Conservation (phyloP, 2,329 filamentous ascomycete genomes). For the Talaromyces sp. region DNA sequence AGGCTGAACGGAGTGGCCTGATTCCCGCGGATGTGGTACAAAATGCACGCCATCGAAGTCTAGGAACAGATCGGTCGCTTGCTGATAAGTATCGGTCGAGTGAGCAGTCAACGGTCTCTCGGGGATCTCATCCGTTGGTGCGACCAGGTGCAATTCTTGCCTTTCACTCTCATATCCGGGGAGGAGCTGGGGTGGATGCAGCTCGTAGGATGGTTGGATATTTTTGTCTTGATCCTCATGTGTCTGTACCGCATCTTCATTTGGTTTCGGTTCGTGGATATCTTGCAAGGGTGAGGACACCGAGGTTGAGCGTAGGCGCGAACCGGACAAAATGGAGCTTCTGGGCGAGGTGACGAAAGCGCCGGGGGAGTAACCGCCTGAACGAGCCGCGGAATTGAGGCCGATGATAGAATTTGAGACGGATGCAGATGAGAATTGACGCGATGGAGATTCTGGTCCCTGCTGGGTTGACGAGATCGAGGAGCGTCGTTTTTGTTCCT, state of each 20-base stretch:
- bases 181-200: not conserved
- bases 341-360: slow-evolving; percentile 36
- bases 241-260: slow-evolving; percentile 16
- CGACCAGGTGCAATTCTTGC: not conserved
- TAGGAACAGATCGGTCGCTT: slow-evolving; percentile 39
- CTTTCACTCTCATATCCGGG: not conserved
- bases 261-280: slow-evolving; percentile 36
- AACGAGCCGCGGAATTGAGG: slow-evolving; percentile 30
- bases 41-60: slow-evolving; percentile 50
- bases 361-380: slow-evolving; percentile 36
- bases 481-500: slow-evolving; percentile 39
- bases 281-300: slow-evolving; percentile 33
- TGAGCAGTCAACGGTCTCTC: slow-evolving; percentile 35
- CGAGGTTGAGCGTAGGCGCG: slow-evolving; percentile 32
- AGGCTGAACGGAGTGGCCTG: slow-evolving; percentile 25
- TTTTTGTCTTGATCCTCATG: slow-evolving; percentile 15
- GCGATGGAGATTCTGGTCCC: slow-evolving; percentile 14
- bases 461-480: slow-evolving; percentile 21
- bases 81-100: slow-evolving; percentile 43
- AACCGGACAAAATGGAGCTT: slow-evolving; percentile 37
- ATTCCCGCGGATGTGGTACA: slow-evolving; percentile 22
- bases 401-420: slow-evolving; percentile 37
- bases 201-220: slow-evolving; percentile 13
- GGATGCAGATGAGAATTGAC: slow-evolving; percentile 33
- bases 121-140: not conserved